Conservation (phyloP, 345 rosid species). For the Gossypium rotundifolium region DNA sequence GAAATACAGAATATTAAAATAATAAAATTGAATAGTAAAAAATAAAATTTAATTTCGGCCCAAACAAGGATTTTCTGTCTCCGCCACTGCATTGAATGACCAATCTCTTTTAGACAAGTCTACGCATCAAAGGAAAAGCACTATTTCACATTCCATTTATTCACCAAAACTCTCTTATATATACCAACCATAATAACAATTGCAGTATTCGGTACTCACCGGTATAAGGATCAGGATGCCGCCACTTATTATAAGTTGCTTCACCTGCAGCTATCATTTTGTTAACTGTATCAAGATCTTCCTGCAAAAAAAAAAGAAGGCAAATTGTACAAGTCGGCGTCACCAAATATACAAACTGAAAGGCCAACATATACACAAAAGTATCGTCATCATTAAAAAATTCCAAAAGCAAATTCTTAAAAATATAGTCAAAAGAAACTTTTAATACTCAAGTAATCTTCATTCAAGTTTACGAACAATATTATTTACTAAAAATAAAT, state of each 20-base stretch:
- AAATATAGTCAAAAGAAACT: not conserved
- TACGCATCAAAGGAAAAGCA: not conserved
- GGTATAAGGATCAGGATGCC: conserved; percentile 66
- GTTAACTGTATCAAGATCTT: conserved; percentile 74
- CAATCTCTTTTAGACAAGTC: not conserved
- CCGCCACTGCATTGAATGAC: too few species aligned
- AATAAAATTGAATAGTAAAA: too few species aligned
- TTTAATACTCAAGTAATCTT: not conserved
- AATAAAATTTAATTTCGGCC: too few species aligned
- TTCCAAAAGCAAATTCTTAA: not conserved
- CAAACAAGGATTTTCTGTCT: too few species aligned
- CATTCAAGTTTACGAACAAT: not conserved
- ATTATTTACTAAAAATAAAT: not conserved
- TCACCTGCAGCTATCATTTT: conserved; percentile 74
- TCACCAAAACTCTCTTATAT: not conserved
- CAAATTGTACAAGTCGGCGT: not conserved
- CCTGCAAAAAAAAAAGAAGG: conserved; percentile 36
- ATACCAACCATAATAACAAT: not conserved
- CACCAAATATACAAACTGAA: not conserved
- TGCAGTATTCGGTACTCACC: conserved; percentile 26
- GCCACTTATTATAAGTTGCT: conserved; percentile 68
- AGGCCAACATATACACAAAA: not conserved
- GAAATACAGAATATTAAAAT: too few species aligned
- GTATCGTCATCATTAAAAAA: not conserved
- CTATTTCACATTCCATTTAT: not conserved